Percentiles rank a stretch among this genome's conserved stretches.
These are phyloP conservation scores for Gossypium anomalum DNA, from an alignment of 345 rosid genomes.

Conservation along the genomic window DNA sequence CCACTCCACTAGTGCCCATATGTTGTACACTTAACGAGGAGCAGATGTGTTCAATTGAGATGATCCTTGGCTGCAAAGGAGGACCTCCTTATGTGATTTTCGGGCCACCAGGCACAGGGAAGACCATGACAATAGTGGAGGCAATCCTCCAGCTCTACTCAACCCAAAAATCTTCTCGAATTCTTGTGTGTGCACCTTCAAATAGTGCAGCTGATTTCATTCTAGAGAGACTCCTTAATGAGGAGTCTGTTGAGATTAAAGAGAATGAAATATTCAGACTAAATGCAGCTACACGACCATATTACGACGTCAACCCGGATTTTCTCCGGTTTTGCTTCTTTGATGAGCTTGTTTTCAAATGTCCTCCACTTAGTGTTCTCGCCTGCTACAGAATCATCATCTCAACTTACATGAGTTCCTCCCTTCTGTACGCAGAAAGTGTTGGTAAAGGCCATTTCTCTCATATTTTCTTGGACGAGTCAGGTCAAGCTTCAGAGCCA, in stretches of 20 bases:
- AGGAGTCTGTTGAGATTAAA: conserved; percentile 40
- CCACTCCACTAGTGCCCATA: conserved; percentile 51
- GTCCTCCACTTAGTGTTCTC: conserved; percentile 65
- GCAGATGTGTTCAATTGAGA: conserved; percentile 63
- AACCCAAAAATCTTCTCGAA: conserved; percentile 34
- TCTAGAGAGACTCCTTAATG: conserved; percentile 54
- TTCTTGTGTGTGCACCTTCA: conserved; percentile 90
- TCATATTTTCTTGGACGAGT: conserved; percentile 89
- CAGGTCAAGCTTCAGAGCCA: conserved; percentile 98
- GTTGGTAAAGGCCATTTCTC: conserved; percentile 75
- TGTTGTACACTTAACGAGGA: conserved; percentile 66
- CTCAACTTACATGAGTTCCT: conserved; percentile 85
- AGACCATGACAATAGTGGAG: conserved; percentile 82
- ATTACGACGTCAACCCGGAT: conserved; percentile 60
- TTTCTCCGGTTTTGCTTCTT: conserved; percentile 63
- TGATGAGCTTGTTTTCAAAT: conserved; percentile 55
- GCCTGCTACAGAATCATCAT: conserved; percentile 50
- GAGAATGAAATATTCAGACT: conserved; percentile 72
- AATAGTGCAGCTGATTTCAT: conserved; percentile 89
- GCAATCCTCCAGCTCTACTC: conserved; percentile 70
- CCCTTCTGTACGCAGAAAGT: conserved; percentile 73
- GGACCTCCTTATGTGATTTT: conserved; percentile 80
- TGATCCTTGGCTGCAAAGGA: conserved; percentile 79
- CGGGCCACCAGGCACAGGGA: conserved; percentile 98
- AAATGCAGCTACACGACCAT: conserved; percentile 73